Conservation (phyloP, 495 filamentous ascomycete genomes). For the Neurospora pannonica region DNA sequence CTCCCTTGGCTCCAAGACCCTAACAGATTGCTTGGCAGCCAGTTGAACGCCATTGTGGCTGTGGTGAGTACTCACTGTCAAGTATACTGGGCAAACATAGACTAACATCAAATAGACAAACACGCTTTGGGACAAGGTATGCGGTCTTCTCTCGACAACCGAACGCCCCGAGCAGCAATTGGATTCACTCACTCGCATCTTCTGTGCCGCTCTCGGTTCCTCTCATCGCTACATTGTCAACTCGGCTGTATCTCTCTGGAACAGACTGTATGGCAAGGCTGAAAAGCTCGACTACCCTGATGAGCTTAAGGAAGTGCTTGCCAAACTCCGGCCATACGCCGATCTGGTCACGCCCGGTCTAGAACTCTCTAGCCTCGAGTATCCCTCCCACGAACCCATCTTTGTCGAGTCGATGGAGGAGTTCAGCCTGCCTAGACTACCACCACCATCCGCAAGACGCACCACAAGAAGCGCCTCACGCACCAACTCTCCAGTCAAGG, state of each 20-base stretch:
- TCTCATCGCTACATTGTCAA: constrained; percentile 36
- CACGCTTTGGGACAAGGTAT: constrained; percentile 33
- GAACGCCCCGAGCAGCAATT: constrained; percentile 27
- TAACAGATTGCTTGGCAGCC: constrained; percentile 25
- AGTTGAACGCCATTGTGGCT: constrained; percentile 18
- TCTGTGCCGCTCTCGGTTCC: constrained; percentile 40
- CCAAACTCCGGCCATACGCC: constrained; percentile 28
- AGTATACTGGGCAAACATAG: background rate
- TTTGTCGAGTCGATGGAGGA: constrained; percentile 49
- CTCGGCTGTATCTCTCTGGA: constrained; percentile 32
- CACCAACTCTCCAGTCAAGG: background rate
- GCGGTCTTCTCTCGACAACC: constrained; percentile 17
- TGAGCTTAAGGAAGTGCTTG: constrained; percentile 29
- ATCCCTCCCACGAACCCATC: constrained; percentile 17
- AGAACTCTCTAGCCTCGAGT: constrained; percentile 21
- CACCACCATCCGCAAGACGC: constrained; percentile 10
- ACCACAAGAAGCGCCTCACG: background rate
- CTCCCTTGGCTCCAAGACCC: constrained; percentile 52
- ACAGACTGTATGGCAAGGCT: constrained; percentile 28
- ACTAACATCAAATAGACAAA: constrained; percentile 26
- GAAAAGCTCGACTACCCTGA: constrained; percentile 33
- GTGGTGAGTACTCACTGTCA: constrained; percentile 23
- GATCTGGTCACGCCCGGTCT: constrained; percentile 33
- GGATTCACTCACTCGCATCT: constrained; percentile 27
- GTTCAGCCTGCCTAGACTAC: constrained; percentile 13